phyloP scores from a whole-genome alignment of 2,329 filamentous ascomycete species.

The Talaromyces sp. region DNA sequence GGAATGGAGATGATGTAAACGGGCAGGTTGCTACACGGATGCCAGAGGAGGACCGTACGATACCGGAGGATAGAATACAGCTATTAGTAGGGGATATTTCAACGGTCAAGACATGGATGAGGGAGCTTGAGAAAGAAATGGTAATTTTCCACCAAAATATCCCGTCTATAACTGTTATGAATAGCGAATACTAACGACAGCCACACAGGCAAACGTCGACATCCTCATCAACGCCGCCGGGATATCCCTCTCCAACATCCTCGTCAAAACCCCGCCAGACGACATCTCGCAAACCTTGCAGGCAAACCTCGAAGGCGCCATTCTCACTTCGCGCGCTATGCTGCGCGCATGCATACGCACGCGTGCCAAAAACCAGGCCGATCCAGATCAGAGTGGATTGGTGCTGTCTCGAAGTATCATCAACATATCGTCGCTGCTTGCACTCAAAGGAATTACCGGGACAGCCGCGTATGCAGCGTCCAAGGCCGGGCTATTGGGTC shows the following conservation, averaged over 20 bases:
- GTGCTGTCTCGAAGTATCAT: constrained; percentile 65
- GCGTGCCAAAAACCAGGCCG: constrained; percentile 19
- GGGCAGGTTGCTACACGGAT: constrained; percentile 14
- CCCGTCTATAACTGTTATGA: too few species aligned
- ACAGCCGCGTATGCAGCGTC: constrained; percentile 70
- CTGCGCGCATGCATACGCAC: constrained; percentile 30
- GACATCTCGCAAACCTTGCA: constrained; percentile 56
- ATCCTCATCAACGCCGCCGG: constrained; percentile 79
- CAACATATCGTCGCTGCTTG: constrained; percentile 75
- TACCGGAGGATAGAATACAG: constrained; percentile 12
- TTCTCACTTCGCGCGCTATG: constrained; percentile 35
- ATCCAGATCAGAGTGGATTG: constrained; percentile 39
- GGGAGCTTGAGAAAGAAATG: constrained; percentile 34
- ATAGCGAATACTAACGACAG: not conserved
- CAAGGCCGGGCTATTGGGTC: constrained; percentile 73
- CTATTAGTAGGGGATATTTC: constrained; percentile 35
- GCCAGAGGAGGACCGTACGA: constrained; percentile 14
- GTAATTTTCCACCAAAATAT: constrained; percentile 22
- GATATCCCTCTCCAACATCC: constrained; percentile 58
- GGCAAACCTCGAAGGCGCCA: constrained; percentile 59
- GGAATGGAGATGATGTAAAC: not conserved
- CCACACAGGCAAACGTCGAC: constrained; percentile 36
- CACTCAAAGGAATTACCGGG: constrained; percentile 61
- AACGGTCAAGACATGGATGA: constrained; percentile 26
- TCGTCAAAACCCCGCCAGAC: constrained; percentile 50